Conservation (phyloP, 768 basidiomycete genomes). For the Leccinum subgranulosum region DNA sequence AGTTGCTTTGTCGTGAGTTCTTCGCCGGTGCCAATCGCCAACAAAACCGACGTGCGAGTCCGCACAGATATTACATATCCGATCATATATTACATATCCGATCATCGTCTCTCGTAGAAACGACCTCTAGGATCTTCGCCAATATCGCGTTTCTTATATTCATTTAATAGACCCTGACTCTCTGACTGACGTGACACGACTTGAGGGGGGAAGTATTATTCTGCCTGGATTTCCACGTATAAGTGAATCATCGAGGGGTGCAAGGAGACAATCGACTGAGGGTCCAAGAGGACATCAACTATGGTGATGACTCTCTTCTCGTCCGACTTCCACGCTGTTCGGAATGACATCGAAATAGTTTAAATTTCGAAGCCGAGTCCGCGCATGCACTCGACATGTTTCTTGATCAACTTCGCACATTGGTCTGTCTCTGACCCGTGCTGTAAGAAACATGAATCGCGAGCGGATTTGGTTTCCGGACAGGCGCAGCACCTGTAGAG, state of each 20-base stretch:
- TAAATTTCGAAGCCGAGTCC: constrained; percentile 84
- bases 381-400: constrained; percentile 90
- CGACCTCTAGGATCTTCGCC: no score
- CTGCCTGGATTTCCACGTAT: neutral
- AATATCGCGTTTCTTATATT: neutral
- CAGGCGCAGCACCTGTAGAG: constrained; percentile 87
- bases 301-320: neutral
- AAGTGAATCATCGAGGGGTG: neutral
- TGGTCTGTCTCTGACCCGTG: constrained; percentile 64
- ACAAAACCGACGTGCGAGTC: no score
- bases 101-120: no score
- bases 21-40: no score
- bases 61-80: no score
- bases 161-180: neutral
- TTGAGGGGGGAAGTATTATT: neutral
- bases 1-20: no score
- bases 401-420: constrained; percentile 76
- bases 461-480: constrained; percentile 85
- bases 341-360: neutral
- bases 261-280: neutral
- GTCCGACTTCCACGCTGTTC: neutral
- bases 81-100: no score
- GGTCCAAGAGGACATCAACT: neutral
- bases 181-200: neutral
- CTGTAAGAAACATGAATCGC: constrained; percentile 92